Percentiles rank a stretch among this genome's conserved stretches.
Conservation (phyloP, 1,284 basidiomycete species). For the Ceratobasidium sp. region DNA sequence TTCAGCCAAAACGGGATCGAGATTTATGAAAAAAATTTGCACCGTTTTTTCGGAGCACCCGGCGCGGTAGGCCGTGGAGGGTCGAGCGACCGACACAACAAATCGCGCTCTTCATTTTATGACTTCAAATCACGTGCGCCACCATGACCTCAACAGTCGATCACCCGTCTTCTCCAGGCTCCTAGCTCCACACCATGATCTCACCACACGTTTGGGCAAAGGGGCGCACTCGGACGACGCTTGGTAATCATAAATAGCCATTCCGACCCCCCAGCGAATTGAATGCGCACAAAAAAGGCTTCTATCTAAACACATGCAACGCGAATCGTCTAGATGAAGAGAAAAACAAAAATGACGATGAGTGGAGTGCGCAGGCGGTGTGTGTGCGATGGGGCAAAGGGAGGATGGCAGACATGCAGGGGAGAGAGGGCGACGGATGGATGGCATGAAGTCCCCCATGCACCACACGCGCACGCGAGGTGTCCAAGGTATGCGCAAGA, state of each 20-base stretch:
- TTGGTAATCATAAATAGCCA: not conserved
- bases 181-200: not conserved
- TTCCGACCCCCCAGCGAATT: not conserved
- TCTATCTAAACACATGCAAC: constrained; percentile 31
- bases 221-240: not conserved
- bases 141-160: not conserved
- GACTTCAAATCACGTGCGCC: not conserved
- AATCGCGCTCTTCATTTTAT: constrained; percentile 1
- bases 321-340: constrained; percentile 13
- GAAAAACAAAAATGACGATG: not conserved
- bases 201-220: not conserved
- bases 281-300: not conserved
- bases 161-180: not conserved
- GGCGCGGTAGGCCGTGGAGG: not conserved
- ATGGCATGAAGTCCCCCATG: constrained; percentile 7
- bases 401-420: not conserved
- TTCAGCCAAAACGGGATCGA: not conserved
- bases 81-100: not conserved
- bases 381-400: constrained; percentile 17
- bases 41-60: not conserved
- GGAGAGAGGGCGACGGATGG: not conserved
- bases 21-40: not conserved
- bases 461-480: constrained; percentile 23
- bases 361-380: constrained; percentile 12
- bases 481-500: constrained; percentile 28